phyloP scores from a whole-genome alignment of 108 stramenopile species.

The Stephanodiscus minutulus region DNA sequence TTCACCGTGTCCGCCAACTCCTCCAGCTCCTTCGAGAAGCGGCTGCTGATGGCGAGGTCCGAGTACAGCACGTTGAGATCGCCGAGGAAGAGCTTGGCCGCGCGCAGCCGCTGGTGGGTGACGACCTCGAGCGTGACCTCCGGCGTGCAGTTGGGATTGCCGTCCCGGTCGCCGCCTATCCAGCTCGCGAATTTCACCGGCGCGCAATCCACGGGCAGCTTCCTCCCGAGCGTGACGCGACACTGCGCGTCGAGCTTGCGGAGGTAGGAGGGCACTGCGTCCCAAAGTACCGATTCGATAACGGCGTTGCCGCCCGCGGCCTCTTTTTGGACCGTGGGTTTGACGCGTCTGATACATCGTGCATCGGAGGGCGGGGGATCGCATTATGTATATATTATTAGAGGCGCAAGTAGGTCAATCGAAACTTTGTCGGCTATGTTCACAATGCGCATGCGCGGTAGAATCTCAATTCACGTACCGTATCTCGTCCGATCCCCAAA shows the following conservation, averaged over 20 bases:
- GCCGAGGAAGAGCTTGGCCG: constrained; percentile 77
- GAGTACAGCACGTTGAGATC: constrained; percentile 72
- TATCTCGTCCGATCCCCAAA: constrained; percentile 93
- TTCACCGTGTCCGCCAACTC: constrained; percentile 56
- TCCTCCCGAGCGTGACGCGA: constrained; percentile 63
- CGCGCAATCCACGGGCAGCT: constrained; percentile 82
- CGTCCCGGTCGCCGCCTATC: constrained; percentile 97
- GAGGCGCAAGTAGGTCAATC: no score
- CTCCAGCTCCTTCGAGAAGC: constrained; percentile 65
- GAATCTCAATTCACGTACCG: constrained; percentile 54
- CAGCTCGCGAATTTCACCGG: constrained; percentile 94
- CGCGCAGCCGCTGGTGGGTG: constrained; percentile 79
- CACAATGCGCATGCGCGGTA: no score
- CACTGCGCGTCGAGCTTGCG: constrained; percentile 92
- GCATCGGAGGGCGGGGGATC: not conserved
- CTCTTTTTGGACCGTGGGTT: constrained; percentile 94
- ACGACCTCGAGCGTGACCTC: constrained; percentile 88
- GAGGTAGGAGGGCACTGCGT: constrained; percentile 92
- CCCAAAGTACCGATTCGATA: constrained; percentile 94
- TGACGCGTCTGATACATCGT: constrained; percentile 57
- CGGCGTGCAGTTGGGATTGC: constrained; percentile 96
- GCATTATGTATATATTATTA: not conserved
- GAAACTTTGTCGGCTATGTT: no score
- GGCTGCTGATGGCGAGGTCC: constrained; percentile 70
- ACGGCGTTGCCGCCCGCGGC: constrained; percentile 93